Evolutionary conservation across 345 rosid genomes (phyloP), one percentile per base, ranked within the genome.

Genomic region (Leavenworthia alabamica): DNA sequence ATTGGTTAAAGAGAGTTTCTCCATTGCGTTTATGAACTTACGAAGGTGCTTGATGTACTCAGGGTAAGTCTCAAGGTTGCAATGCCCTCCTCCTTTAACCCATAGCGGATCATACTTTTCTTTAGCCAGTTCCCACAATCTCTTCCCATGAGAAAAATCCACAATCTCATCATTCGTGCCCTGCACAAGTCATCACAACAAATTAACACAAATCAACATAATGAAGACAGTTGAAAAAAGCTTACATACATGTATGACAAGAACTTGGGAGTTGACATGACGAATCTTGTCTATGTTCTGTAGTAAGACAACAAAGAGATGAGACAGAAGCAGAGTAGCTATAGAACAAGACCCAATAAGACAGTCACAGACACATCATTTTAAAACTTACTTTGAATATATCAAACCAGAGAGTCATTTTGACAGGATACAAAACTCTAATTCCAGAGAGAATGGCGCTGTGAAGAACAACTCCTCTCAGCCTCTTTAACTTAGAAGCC

Each of bases 241-340:
- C 47, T 32, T 15, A 71, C 97, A 77, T 83, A 93, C 99, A 83
- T 93, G 99, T 62, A 93, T 87, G 47, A 93, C 97, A 46, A 93
- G 84, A 75, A 93, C 95, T 2, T 90, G 97, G 59, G 95, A 85
- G 56, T 19, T 78, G 71, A 89, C 99, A 29, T 81, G 84, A 28
- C 96, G 83, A 60, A 93, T 93, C 79, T 89, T 93, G 84, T 93
- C 99, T 50, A 93, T 89, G 64, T 93, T 93, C 99, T 93, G 97
- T 48, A 78, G 52, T 72, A 36, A 43, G 39, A 61, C 45, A 69
- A 20, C 40, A 51, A 52, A 37, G 42, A 61, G 43, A 70, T 54
- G 49, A 54, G 64, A 70, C 75, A 24, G 1, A 7, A 56, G 1
- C 42, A 41, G 16, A 56, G 56, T 56, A 45, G 11, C 22, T 4